Conservation (phyloP, 129 eudicot species). For the Arctium minus region DNA sequence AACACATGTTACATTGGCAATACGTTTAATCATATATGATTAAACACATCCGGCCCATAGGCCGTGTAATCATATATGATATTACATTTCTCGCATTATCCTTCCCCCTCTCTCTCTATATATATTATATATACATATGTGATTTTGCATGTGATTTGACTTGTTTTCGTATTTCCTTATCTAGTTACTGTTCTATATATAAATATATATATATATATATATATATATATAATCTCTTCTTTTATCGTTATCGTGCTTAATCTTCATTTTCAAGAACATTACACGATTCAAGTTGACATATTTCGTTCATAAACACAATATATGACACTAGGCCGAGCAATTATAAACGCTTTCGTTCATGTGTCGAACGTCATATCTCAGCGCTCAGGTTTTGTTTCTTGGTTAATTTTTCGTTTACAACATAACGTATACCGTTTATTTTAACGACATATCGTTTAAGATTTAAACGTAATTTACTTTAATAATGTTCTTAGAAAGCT, state of each 20-base stretch:
- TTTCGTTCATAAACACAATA: neutral
- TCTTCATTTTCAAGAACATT: neutral
- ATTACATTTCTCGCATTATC: too few species aligned
- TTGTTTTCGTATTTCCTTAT: too few species aligned
- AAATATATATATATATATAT: too few species aligned
- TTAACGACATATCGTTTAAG: neutral
- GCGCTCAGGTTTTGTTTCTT: neutral
- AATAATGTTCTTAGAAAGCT: neutral
- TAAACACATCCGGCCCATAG: too few species aligned
- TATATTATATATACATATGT: too few species aligned
- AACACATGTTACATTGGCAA: too few species aligned
- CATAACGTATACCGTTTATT: neutral
- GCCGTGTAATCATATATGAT: too few species aligned
- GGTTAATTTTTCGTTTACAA: neutral
- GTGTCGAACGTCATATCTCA: neutral
- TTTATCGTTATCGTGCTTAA: neutral
- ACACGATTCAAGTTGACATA: neutral
- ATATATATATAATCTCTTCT: neutral
- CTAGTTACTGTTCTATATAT: too few species aligned
- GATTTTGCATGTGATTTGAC: too few species aligned
- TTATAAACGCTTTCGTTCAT: neutral
- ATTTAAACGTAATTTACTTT: conserved; percentile 1
- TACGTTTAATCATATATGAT: too few species aligned
- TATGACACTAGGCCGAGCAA: neutral
- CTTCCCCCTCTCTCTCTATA: too few species aligned